A percentile compares a stretch with the other conserved stretches of the same genome.
These are phyloP conservation scores for Elaeagnus macrophylla DNA, from an alignment of 306 rosid species.

Conservation along the genomic window DNA sequence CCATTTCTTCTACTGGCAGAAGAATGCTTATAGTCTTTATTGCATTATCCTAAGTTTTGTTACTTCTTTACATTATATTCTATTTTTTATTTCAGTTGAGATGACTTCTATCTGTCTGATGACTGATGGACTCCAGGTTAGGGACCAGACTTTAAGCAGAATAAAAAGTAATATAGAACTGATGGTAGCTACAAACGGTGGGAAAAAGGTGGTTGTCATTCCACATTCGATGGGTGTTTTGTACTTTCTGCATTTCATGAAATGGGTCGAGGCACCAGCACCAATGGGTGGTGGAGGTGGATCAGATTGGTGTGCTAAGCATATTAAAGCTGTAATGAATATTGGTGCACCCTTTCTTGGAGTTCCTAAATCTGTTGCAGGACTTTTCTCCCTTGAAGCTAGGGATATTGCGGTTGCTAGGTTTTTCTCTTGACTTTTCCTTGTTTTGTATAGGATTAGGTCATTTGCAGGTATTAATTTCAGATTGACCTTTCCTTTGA, in stretches of 20 bases:
- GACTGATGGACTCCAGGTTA: conserved; percentile 39
- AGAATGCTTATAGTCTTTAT: no score
- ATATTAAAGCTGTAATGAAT: conserved; percentile 75
- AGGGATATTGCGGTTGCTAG: conserved; percentile 42
- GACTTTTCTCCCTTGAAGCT: conserved; percentile 53
- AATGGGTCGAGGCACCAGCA: conserved; percentile 77
- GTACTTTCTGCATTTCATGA: conserved; percentile 77
- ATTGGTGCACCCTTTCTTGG: conserved; percentile 69
- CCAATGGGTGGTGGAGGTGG: conserved; percentile 77
- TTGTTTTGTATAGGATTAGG: conserved; percentile 13
- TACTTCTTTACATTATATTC: no score
- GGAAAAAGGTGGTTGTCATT: conserved; percentile 75
- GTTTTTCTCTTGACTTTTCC: conserved; percentile 33
- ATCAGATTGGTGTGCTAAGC: conserved; percentile 63
- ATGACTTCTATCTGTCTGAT: no score
- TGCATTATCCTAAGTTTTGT: no score
- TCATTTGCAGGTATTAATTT: not conserved
- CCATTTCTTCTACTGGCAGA: no score
- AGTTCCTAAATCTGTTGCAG: conserved; percentile 58
- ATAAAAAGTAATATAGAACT: conserved; percentile 80
- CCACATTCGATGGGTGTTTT: conserved; percentile 72
- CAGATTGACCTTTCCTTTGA: no score
- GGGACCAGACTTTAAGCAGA: conserved; percentile 66
- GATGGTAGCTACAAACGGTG: conserved; percentile 49
- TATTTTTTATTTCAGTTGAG: no score